Evolutionary conservation across 2,329 filamentous ascomycete genomes (phyloP).

Genomic region (Verticillium klebahnii): DNA sequence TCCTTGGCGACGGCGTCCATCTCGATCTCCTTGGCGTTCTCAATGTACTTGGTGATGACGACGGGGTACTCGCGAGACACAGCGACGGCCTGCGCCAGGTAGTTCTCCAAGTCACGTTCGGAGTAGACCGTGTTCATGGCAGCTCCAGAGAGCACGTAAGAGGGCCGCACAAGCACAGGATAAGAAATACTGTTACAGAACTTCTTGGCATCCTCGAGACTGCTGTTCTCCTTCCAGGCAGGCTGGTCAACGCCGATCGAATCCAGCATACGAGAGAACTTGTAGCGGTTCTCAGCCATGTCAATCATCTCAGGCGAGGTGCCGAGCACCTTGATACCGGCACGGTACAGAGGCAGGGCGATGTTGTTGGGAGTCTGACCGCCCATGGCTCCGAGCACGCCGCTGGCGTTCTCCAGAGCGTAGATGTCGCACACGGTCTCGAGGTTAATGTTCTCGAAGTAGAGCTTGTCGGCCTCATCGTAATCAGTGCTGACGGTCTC

Average conservation of each 20-base stretch:
- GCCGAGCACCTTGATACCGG: constrained; percentile 88
- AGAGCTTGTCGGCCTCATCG: constrained; percentile 88
- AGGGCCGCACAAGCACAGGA: constrained; percentile 90
- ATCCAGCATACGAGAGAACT: constrained; percentile 97
- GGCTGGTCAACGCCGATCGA: constrained; percentile 93
- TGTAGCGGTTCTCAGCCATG: constrained; percentile 93
- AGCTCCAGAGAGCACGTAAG: constrained; percentile 93
- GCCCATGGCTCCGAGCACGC: constrained; percentile 92
- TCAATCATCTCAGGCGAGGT: constrained; percentile 99
- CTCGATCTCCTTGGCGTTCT: constrained; percentile 98
- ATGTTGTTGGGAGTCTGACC: constrained; percentile 99
- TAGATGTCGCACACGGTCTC: constrained; percentile 94
- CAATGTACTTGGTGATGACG: constrained; percentile 99
- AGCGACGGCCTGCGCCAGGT: constrained; percentile 84
- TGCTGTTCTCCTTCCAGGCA: constrained; percentile 95
- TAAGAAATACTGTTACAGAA: constrained; percentile 91
- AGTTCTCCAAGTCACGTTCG: constrained; percentile 82
- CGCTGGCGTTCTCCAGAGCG: constrained; percentile 74
- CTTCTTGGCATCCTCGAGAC: constrained; percentile 79
- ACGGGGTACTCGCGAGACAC: constrained; percentile 95
- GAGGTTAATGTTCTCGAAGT: constrained; percentile 92
- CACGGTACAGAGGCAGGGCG: constrained; percentile 78
- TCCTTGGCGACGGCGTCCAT: constrained; percentile 97
- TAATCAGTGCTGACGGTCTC: constrained; percentile 90
- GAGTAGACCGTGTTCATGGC: constrained; percentile 99